Evolutionary conservation across 495 filamentous ascomycete genomes (phyloP), one percentile per base, ranked within the genome.

Genomic region (Letharia lupina): DNA sequence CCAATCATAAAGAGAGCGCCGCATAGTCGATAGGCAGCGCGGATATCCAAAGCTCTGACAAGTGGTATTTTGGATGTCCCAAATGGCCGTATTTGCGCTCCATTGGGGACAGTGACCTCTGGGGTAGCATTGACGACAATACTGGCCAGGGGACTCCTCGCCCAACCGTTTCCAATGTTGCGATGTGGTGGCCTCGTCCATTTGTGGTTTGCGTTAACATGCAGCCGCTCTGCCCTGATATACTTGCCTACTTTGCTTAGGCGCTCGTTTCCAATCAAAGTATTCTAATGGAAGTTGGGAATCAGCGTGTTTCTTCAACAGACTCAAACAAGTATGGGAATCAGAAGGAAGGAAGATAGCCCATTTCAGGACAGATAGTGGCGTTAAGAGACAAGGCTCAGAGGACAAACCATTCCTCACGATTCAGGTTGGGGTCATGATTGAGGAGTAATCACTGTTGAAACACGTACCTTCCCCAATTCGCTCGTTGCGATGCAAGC

Each of bases 1-100:
- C 74, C 73, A 56, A 72, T 73, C 47, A 71, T 70, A 61, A 65
- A 72, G 8, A 76, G 65, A 37, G 70, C 63, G 33, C 23, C 62
- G 4, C n/a, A 28, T 10, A 68, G 39, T 10, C 66, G 61, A 44
- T 64, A 68, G 11, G 47, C 2, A 23, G 62, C 66, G 16, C 65
- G 65, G 23, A 63, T 23, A 16, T 63, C 60, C 4, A 67, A 23
- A 50, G 47, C 47, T 23, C 4, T 50, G 7, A 11, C 47, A 5
- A 50, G 20, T 6, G 47, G 2, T 3, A 7, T 1, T 23, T 11
- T 9, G 20, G 20, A n/a, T 11, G n/a, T 50, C 7, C 20, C 23
- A 52, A 52, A 52, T 12, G 18, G 8, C 48, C 10, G 40, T 42
- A 12, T 13, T 11, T 10, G 2, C 40, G 40, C 10, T 42, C 10